Percentiles rank a stretch among this genome's conserved stretches.
phyloP scores from a whole-genome alignment of 768 basidiomycete species.

The Brasilioporus rufonigricans region DNA sequence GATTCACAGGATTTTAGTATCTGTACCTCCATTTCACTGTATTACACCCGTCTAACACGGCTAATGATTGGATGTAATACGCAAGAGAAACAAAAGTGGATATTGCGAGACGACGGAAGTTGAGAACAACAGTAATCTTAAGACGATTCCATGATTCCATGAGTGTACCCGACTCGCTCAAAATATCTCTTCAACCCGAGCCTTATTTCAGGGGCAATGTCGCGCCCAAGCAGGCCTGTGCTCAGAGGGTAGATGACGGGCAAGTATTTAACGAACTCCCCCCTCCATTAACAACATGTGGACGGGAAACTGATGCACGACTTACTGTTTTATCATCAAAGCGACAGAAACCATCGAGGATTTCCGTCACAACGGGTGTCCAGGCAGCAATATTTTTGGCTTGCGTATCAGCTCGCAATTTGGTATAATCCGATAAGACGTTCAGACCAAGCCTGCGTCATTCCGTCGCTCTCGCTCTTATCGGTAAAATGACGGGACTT shows the following conservation, averaged over 20 bases:
- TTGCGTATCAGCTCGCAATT: slow-evolving; percentile 86
- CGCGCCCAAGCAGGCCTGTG: slow-evolving; percentile 80
- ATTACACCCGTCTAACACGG: slow-evolving; percentile 30
- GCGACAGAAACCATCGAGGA: slow-evolving; percentile 82
- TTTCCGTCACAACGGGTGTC: slow-evolving; percentile 98
- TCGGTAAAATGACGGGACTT: slow-evolving; percentile 20
- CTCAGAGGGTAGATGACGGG: slow-evolving; percentile 89
- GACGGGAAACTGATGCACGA: slow-evolving; percentile 3
- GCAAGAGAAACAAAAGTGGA: slow-evolving; percentile 9
- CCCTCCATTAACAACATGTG: slow-evolving; percentile 2
- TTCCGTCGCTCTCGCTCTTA: slow-evolving; percentile 4
- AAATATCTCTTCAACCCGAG: slow-evolving; percentile 78
- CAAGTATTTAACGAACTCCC: slow-evolving; percentile 83
- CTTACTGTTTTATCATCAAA: slow-evolving; percentile 92
- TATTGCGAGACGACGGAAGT: slow-evolving; percentile 18
- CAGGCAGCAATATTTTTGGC: slow-evolving; percentile 94
- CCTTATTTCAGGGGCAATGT: slow-evolving; percentile 81
- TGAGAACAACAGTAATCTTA: slow-evolving; percentile 30
- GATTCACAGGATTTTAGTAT: slow-evolving; percentile 41
- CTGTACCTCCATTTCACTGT: slow-evolving; percentile 11
- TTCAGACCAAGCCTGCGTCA: slow-evolving; percentile 72
- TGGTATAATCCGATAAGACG: slow-evolving; percentile 88
- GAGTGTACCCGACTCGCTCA: slow-evolving; percentile 69
- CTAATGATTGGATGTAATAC: slow-evolving; percentile 29
- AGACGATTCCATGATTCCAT: slow-evolving; percentile 66